Conservation (phyloP, 805 yeast genomes). For the Ogataea corticis region DNA sequence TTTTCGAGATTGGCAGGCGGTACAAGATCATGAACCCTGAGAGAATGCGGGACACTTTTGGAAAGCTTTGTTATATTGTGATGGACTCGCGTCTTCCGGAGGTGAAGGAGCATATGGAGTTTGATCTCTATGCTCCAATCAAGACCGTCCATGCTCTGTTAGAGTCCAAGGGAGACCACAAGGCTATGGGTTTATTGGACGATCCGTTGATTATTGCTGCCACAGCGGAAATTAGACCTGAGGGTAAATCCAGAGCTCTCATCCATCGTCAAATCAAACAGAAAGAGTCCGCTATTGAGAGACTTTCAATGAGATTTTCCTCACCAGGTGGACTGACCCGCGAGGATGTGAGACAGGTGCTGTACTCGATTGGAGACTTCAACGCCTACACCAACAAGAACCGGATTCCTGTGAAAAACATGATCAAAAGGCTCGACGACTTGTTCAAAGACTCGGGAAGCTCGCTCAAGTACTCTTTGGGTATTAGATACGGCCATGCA, state of each 20-base stretch:
- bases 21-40: constrained; percentile 86
- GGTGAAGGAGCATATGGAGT: constrained; percentile 68
- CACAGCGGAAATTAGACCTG: constrained; percentile 64
- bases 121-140: constrained; percentile 72
- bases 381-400: constrained; percentile 71
- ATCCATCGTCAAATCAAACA: constrained; percentile 60
- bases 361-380: constrained; percentile 79
- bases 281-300: constrained; percentile 71
- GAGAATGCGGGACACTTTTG: constrained; percentile 74
- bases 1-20: constrained; percentile 78
- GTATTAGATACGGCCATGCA: constrained; percentile 62
- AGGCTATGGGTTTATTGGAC: constrained; percentile 46
- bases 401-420: constrained; percentile 63
- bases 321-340: constrained; percentile 41
- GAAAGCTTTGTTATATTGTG: constrained; percentile 78
- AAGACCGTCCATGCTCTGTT: constrained; percentile 57
- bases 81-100: constrained; percentile 82
- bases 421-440: constrained; percentile 54
- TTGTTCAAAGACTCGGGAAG: constrained; percentile 39
- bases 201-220: constrained; percentile 64
- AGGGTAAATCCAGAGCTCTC: constrained; percentile 51
- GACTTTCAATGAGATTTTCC: constrained; percentile 50
- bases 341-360: constrained; percentile 68
- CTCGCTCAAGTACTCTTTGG: constrained; percentile 44
- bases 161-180: constrained; percentile 38